Evolutionary conservation across 2,329 filamentous ascomycete genomes (phyloP).

Genomic region (Myriangium duriaei): DNA sequence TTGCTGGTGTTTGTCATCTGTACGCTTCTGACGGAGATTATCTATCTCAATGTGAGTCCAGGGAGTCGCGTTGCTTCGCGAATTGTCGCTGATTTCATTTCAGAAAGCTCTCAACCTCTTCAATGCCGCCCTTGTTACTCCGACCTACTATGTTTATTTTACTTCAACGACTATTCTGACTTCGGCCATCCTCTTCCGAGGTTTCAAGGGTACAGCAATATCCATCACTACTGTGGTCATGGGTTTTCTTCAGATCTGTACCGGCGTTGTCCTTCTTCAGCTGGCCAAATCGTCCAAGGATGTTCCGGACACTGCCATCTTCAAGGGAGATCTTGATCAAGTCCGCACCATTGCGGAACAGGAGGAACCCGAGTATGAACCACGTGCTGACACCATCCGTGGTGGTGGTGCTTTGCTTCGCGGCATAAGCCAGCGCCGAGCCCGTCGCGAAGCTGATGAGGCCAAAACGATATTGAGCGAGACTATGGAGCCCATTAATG

Average conservation of each 20-base stretch:
- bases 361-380: conserved; percentile 90
- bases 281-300: conserved; percentile 98
- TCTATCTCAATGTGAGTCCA: conserved; percentile 75
- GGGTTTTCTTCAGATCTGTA: conserved; percentile 87
- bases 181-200: conserved; percentile 80
- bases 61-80: neutral
- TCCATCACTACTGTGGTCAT: conserved; percentile 82
- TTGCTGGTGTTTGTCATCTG: conserved; percentile 77
- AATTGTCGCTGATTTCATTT: conserved; percentile 20
- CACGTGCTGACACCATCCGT: conserved; percentile 90
- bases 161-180: conserved; percentile 92
- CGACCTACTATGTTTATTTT: conserved; percentile 98
- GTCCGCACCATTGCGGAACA: conserved; percentile 90
- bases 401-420: conserved; percentile 80
- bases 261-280: conserved; percentile 82
- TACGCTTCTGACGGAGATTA: conserved; percentile 87
- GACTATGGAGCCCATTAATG: conserved; percentile 63
- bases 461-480: conserved; percentile 68
- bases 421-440: conserved; percentile 61
- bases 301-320: conserved; percentile 84
- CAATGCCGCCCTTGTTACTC: conserved; percentile 92
- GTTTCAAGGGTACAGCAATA: conserved; percentile 74
- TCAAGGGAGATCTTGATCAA: conserved; percentile 86
- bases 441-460: conserved; percentile 70
- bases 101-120: conserved; percentile 98